phyloP scores from a whole-genome alignment of 179 eudicot species.

The Actinidia polygama region DNA sequence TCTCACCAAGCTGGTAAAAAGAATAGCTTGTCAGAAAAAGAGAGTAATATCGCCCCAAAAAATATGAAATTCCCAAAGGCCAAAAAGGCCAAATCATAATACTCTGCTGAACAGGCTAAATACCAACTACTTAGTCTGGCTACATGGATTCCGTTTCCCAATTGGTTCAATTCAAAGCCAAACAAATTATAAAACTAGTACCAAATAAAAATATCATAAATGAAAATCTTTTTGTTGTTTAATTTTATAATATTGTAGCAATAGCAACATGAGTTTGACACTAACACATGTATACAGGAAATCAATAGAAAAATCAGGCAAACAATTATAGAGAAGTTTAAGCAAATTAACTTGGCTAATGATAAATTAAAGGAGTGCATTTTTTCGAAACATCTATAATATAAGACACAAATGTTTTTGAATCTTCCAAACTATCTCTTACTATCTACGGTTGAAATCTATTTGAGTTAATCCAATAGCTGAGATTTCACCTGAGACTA shows the following conservation, averaged over 20 bases:
- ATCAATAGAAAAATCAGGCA: background rate
- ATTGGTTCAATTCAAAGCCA: no score
- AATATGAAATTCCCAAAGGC: background rate
- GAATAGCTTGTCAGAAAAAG: conserved; percentile 24
- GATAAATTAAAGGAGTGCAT: background rate
- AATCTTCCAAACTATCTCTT: no score
- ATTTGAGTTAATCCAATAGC: no score
- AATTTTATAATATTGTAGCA: background rate
- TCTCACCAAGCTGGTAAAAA: conserved; percentile 83
- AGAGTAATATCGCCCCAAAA: background rate
- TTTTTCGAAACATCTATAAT: background rate
- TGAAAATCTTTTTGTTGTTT: background rate
- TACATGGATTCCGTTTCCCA: no score
- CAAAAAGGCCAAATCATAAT: background rate
- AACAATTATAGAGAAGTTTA: background rate
- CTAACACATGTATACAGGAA: background rate
- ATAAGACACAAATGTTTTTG: background rate
- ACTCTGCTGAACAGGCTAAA: background rate
- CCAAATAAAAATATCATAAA: background rate
- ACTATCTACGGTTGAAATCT: no score
- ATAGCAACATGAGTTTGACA: background rate
- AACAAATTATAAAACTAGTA: background rate
- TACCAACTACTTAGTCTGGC: background rate
- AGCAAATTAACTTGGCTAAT: background rate
- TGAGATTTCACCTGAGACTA: no score